Evolutionary conservation across 2,329 filamentous ascomycete species (phyloP).

Genomic region (Colletotrichum caudatum): DNA sequence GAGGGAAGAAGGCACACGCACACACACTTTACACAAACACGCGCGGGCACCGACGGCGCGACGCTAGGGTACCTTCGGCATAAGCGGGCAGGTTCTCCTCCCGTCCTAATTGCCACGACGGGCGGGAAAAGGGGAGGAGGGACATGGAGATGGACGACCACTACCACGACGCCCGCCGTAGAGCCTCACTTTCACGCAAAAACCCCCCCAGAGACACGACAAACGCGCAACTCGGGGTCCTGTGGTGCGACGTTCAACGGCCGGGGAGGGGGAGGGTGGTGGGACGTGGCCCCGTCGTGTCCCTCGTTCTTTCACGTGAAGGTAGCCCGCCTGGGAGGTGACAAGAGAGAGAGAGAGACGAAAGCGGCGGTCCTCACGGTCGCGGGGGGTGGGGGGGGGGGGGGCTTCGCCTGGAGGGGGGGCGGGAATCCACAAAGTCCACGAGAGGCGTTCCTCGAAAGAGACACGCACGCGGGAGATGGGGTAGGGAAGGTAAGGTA

Average conservation of each 20-base stretch:
- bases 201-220: background rate
- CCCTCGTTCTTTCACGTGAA: background rate
- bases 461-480: no score
- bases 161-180: background rate
- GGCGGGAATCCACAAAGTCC: no score
- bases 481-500: no score
- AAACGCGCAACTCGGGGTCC: background rate
- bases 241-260: background rate
- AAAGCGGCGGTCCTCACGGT: no score
- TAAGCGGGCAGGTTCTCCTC: background rate
- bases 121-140: no score
- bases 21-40: background rate
- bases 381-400: no score
- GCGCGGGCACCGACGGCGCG: background rate
- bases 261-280: no score
- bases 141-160: background rate
- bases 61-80: conserved; percentile 33
- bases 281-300: background rate
- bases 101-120: no score
- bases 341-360: no score
- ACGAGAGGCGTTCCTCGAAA: no score
- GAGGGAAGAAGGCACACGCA: background rate
- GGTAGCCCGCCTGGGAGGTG: no score
- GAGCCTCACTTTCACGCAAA: background rate
- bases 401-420: no score